Base-by-base conservation (phyloP, 768 basidiomycete genomes). In the Rhodotorula sphaerocarpa region DNA sequence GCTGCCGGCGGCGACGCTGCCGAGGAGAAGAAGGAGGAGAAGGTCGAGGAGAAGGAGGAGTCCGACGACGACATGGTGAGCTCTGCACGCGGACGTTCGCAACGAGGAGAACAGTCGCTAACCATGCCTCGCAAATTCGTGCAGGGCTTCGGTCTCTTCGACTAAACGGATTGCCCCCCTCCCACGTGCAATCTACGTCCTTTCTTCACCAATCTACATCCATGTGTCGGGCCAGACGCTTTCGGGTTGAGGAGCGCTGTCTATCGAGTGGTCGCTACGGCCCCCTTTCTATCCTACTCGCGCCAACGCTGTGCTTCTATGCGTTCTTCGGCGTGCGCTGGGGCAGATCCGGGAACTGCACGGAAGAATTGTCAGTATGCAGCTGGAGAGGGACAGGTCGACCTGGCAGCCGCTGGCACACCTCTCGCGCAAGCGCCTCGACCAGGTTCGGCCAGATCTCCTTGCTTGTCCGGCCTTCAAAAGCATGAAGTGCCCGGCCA, bases 391-490 rank as follows among this genome's bases (percentile, higher is more conserved):
- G 18, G 6, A 16, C 39, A 20, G 4, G 10, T 25, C 36, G 7
- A 27, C 16, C 11, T 18, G n/a, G n/a, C n/a, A 50, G 2, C 4
- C 11, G 4, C 10, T 9, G 11, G 43, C 56, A 42, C 53, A 59
- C 60, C 33, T 25, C 23, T 27, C 45, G 56, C 34, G 46, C 28
- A 3, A 90, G 77, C 27, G 82, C 77, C 47, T 75, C 75, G 65
- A 90, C 88, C 16, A 93, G 79, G 67, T 84, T 78, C 4, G 87
- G 88, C 89, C 89, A 92, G 66, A 92, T 91, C 74, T 90, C 87
- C 71, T 91, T 87, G 5, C 86, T 88, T 12, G 88, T 87, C 58
- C 79, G 76, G 5, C 90, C 89, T 25, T 80, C 78, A 34, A 93
- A 74, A 5, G 83, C 83, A 47, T 80, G 79, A 15, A 87, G 71